Percentiles rank a stretch among this genome's conserved stretches.
Evolutionary conservation across 331 rosid genomes (phyloP).

Genomic region (Acacia concinna): DNA sequence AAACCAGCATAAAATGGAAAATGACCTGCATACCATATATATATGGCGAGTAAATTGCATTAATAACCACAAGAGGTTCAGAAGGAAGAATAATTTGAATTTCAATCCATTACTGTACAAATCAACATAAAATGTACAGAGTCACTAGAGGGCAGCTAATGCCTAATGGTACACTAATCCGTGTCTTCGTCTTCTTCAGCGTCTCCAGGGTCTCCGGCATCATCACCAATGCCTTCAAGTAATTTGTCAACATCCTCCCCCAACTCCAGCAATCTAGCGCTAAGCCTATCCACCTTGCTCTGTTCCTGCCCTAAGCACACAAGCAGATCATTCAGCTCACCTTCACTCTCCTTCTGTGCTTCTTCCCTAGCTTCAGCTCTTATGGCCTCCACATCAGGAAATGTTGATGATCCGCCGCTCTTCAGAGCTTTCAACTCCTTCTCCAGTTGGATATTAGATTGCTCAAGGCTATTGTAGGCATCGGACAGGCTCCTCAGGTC

Average conservation of each 20-base stretch:
- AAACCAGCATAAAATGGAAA: no score
- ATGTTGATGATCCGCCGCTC: slow-evolving; percentile 43
- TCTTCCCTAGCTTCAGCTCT: slow-evolving; percentile 91
- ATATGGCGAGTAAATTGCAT: background rate
- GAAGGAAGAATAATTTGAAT: slow-evolving; percentile 31
- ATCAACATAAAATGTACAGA: slow-evolving; percentile 34
- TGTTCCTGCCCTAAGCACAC: slow-evolving; percentile 99
- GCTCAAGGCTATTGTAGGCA: slow-evolving; percentile 96
- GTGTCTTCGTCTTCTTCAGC: slow-evolving; percentile 53
- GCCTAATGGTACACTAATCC: slow-evolving; percentile 27
- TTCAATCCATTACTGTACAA: slow-evolving; percentile 46
- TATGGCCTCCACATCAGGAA: slow-evolving; percentile 69
- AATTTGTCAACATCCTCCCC: slow-evolving; percentile 84
- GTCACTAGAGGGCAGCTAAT: background rate
- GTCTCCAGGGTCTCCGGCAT: slow-evolving; percentile 53
- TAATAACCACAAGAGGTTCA: slow-evolving; percentile 20
- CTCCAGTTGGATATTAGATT: slow-evolving; percentile 68
- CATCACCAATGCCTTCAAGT: slow-evolving; percentile 89
- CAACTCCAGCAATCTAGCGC: slow-evolving; percentile 75
- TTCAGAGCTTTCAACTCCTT: slow-evolving; percentile 62
- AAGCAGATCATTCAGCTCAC: slow-evolving; percentile 82
- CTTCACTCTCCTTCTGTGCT: slow-evolving; percentile 92
- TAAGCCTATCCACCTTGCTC: slow-evolving; percentile 75
- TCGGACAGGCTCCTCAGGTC: slow-evolving; percentile 87
- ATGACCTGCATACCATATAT: background rate